phyloP scores from a whole-genome alignment of 768 basidiomycete genomes.

The Pisolithus orientalis region DNA sequence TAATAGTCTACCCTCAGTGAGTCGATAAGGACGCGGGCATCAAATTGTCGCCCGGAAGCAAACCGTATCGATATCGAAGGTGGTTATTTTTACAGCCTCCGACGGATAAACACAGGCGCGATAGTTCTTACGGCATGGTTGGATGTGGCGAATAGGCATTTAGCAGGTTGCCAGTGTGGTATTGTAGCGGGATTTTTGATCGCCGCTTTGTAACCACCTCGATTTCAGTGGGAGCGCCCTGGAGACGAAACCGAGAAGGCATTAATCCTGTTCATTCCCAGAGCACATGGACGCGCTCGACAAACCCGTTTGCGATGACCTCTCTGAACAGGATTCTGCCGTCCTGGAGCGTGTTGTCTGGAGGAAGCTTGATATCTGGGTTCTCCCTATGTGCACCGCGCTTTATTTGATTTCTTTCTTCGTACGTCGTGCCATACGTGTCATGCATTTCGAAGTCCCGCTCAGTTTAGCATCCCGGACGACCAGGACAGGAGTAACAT shows the following conservation, averaged over 20 bases:
- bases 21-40: too few relatives aligned
- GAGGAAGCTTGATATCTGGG: conserved; percentile 43
- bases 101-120: too few relatives aligned
- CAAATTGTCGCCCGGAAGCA: too few relatives aligned
- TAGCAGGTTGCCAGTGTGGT: too few relatives aligned
- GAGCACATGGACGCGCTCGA: conserved; percentile 6
- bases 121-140: too few relatives aligned
- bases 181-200: too few relatives aligned
- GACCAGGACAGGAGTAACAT: conserved; percentile 39
- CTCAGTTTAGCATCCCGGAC: neutral
- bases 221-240: too few relatives aligned
- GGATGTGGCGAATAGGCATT: too few relatives aligned
- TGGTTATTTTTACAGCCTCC: too few relatives aligned
- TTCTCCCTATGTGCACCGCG: conserved; percentile 43
- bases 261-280: neutral
- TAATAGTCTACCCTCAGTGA: too few relatives aligned
- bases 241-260: conserved; percentile 2
- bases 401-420: conserved; percentile 50
- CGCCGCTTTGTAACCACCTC: too few relatives aligned
- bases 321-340: conserved; percentile 10
- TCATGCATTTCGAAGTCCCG: neutral
- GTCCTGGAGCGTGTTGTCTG: conserved; percentile 37
- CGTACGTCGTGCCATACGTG: conserved; percentile 27
- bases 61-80: too few relatives aligned
- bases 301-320: conserved; percentile 2